Percentiles rank a stretch among this genome's conserved stretches.
Evolutionary conservation across 768 basidiomycete species (phyloP).

Genomic region (Boletus subparvulus): DNA sequence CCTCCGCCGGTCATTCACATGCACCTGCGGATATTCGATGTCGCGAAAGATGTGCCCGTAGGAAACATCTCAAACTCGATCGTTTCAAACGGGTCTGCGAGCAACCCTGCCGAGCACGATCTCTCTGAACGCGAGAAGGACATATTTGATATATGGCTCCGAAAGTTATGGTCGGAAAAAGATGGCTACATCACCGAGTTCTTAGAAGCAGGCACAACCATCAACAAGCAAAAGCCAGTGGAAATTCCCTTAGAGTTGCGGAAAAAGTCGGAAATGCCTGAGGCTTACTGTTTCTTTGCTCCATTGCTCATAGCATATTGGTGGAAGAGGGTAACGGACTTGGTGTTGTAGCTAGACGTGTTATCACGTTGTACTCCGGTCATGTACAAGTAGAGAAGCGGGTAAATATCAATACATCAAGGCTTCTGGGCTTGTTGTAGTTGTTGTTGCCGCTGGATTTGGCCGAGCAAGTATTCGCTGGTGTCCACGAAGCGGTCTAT

Average conservation of each 20-base stretch:
- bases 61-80: conserved; percentile 49
- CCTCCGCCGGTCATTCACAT: conserved; percentile 86
- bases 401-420: neutral
- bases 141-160: conserved; percentile 81
- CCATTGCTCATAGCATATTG: conserved; percentile 53
- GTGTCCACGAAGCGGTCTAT: conserved; percentile 91
- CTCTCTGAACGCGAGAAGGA: conserved; percentile 58
- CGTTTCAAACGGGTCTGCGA: conserved; percentile 29
- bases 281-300: conserved; percentile 71
- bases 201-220: conserved; percentile 51
- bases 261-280: conserved; percentile 52
- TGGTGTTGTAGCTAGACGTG: conserved; percentile 17
- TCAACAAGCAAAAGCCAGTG: conserved; percentile 31
- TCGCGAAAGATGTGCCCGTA: conserved; percentile 65
- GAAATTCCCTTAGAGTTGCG: conserved; percentile 63
- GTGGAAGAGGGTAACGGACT: conserved; percentile 40
- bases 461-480: conserved; percentile 76
- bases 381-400: conserved; percentile 2
- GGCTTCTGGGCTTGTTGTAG: conserved; percentile 38
- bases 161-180: conserved; percentile 81
- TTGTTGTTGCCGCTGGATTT: conserved; percentile 52
- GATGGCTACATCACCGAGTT: conserved; percentile 75
- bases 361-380: conserved; percentile 7
- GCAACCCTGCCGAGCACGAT: conserved; percentile 43
- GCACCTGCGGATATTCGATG: conserved; percentile 79